Evolutionary conservation across 164 flowering plant genomes (phyloP).

Genomic region (Tetrastigma voinierianum): DNA sequence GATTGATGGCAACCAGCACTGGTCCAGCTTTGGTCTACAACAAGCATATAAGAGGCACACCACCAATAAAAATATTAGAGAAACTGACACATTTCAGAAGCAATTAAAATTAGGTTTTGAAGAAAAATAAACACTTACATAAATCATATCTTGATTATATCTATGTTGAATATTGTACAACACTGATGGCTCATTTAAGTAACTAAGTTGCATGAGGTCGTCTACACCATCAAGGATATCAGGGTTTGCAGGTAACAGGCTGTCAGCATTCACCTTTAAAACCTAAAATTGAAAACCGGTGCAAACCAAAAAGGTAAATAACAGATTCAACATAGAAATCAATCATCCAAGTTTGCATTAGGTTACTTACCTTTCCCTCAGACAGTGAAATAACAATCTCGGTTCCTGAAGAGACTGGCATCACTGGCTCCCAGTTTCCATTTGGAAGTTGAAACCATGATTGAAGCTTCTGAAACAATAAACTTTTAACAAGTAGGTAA

Average conservation of each 20-base stretch:
- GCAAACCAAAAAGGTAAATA: neutral
- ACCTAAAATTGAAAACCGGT: constrained; percentile 43
- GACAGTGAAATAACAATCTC: constrained; percentile 63
- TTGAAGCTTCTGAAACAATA: constrained; percentile 75
- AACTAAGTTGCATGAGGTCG: constrained; percentile 99
- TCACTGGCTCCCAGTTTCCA: constrained; percentile 89
- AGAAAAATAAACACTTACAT: constrained; percentile 54
- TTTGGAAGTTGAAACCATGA: constrained; percentile 85
- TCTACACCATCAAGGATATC: constrained; percentile 99
- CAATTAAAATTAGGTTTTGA: neutral
- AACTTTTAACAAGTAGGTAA: constrained; percentile 30
- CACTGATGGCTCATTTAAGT: constrained; percentile 93
- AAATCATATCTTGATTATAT: constrained; percentile 82
- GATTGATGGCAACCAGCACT: constrained; percentile 93
- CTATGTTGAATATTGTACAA: constrained; percentile 88
- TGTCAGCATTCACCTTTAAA: constrained; percentile 59
- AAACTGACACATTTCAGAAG: neutral
- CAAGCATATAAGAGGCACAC: constrained; percentile 12
- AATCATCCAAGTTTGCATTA: neutral
- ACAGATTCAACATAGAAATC: neutral
- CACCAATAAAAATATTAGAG: constrained; percentile 13
- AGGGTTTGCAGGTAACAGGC: constrained; percentile 83
- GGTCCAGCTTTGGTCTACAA: constrained; percentile 98
- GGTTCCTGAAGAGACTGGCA: constrained; percentile 57
- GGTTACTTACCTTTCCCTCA: constrained; percentile 76